These are phyloP conservation scores for Eucalyptus albens DNA, from an alignment of 345 rosid species.

Conservation along the genomic window DNA sequence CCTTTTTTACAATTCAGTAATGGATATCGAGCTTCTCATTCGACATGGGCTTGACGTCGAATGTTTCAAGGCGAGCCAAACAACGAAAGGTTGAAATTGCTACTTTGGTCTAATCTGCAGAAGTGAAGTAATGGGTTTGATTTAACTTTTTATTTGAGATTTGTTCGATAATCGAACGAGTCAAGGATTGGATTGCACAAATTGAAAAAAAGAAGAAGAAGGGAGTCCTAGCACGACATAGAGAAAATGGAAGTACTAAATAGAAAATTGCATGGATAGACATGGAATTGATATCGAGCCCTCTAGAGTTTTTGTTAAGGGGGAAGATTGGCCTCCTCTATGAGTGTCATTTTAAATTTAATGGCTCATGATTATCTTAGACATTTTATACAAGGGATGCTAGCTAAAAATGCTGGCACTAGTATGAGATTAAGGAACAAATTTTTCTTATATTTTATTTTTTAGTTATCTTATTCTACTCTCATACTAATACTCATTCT, in stretches of 20 bases:
- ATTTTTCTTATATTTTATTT: too few species aligned
- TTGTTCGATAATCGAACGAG: background rate
- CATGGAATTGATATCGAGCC: background rate
- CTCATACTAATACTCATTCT: accelerated
- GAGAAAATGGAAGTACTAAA: background rate
- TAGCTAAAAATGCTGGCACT: background rate
- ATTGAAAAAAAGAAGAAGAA: accelerated
- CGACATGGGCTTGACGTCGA: background rate
- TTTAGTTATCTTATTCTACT: accelerated
- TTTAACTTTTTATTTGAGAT: background rate
- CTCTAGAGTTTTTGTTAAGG: background rate
- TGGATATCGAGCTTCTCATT: background rate
- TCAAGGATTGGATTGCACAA: background rate
- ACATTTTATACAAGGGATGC: background rate
- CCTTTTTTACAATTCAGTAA: background rate
- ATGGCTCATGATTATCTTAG: background rate
- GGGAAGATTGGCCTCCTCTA: background rate
- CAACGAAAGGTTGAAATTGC: too few species aligned
- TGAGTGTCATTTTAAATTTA: background rate
- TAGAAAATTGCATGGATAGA: background rate
- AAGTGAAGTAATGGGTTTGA: background rate
- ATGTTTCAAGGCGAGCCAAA: background rate
- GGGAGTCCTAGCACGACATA: background rate
- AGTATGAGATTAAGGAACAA: background rate
- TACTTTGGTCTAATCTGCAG: background rate